Percentiles rank a stretch among this genome's conserved stretches.
Conservation (phyloP, 2,329 filamentous ascomycete species). For the Xylariaceae sp. region DNA sequence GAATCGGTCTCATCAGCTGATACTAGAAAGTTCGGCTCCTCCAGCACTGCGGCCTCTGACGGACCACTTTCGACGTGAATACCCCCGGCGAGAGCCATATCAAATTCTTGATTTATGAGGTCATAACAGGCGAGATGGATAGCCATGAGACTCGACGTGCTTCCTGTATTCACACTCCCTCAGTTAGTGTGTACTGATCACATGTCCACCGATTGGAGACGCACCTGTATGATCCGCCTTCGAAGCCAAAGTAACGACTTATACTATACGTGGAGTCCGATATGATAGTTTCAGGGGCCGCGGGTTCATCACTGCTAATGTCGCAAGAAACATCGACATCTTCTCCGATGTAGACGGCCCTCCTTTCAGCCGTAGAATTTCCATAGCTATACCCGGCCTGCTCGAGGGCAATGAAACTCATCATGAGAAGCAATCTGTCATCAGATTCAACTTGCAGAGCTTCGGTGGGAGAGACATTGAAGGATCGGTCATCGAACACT, state of each 20-base stretch:
- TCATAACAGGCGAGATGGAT: constrained; percentile 33
- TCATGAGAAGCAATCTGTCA: constrained; percentile 20
- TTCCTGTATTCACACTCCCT: constrained; percentile 29
- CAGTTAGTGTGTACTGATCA: background rate
- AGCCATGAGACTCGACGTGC: constrained; percentile 32
- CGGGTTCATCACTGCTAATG: constrained; percentile 21
- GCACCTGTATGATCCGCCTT: constrained; percentile 25
- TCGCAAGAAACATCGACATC: constrained; percentile 34
- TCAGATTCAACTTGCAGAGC: constrained; percentile 18
- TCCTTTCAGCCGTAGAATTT: constrained; percentile 8
- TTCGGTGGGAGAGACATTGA: constrained; percentile 21
- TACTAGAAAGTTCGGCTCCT: constrained; percentile 21
- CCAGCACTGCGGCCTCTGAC: constrained; percentile 16
- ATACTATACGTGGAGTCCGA: constrained; percentile 25
- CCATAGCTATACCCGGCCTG: constrained; percentile 23
- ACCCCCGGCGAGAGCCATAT: constrained; percentile 20
- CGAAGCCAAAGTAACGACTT: constrained; percentile 30
- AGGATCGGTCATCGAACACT: constrained; percentile 21
- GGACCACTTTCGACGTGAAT: constrained; percentile 12
- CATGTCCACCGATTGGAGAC: background rate
- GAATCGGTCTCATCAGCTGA: constrained; percentile 24
- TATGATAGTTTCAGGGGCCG: constrained; percentile 11
- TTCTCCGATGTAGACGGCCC: constrained; percentile 36
- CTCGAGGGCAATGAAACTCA: constrained; percentile 24
- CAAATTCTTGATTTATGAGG: constrained; percentile 27